Evolutionary conservation across 1,284 basidiomycete species (phyloP), one percentile per base, ranked within the genome.

Genomic region (Tetrapyrgos nigripes): DNA sequence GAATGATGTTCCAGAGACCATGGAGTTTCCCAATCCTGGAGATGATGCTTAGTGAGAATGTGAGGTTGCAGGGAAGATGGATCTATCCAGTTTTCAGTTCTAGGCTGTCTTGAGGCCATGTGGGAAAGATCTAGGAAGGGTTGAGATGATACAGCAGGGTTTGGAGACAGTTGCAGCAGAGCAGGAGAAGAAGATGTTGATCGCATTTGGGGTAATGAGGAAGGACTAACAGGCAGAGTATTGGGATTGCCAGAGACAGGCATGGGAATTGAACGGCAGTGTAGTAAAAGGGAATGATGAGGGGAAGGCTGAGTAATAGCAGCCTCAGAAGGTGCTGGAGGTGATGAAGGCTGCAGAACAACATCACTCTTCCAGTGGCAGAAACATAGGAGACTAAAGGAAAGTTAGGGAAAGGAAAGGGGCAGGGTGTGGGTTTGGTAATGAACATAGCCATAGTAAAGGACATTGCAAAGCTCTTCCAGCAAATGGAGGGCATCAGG

Each of bases 371-470:
- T 4, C 13, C 13, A 40, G 13, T 29, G 5, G 37, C 4, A 35
- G 31, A 21, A 14, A 17, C 23, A 2, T n/a, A 23, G 6, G 31
- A 17, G 19, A 26, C 40, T 57, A n/a, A n/a, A n/a, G n/a, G n/a
- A n/a, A n/a, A n/a, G n/a, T n/a, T n/a, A n/a, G n/a, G n/a, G n/a
- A n/a, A n/a, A n/a, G n/a, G n/a, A n/a, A n/a, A n/a, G n/a, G n/a
- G n/a, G n/a, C n/a, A n/a, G n/a, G n/a, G n/a, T n/a, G n/a, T n/a
- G n/a, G n/a, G n/a, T n/a, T n/a, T n/a, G n/a, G n/a, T n/a, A n/a
- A n/a, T n/a, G n/a, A n/a, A n/a, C n/a, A n/a, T n/a, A 62, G 24
- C 45, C 65, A 68, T 67, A 43, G 21, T 51, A 2, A 40, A 70
- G 55, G 33, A 50, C 60, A n/a, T 31, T 17, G 1, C 6, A 14